Evolutionary conservation across 352 stramenopile genomes (phyloP).

Genomic region (Pythium apleroticum): DNA sequence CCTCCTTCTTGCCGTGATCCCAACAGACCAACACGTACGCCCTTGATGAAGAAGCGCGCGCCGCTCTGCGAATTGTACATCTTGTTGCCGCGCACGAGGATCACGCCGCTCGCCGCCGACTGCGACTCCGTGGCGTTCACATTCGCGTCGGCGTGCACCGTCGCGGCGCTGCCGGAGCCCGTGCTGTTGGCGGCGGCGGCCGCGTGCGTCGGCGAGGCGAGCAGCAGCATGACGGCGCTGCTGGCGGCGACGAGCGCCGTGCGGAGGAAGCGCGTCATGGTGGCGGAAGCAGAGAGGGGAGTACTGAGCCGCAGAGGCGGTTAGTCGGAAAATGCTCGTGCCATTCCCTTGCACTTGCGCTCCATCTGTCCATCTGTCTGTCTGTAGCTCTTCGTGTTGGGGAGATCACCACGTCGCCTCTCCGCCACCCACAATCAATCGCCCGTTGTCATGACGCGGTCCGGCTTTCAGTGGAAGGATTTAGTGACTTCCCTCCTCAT

Average conservation of each 20-base stretch:
- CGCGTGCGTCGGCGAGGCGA: neutral
- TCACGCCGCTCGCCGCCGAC: constrained; percentile 35
- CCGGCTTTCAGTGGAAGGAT: neutral
- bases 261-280: constrained; percentile 19
- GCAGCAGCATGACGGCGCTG: constrained; percentile 22
- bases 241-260: constrained; percentile 7
- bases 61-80: constrained; percentile 80
- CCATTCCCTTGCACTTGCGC: constrained; percentile 1
- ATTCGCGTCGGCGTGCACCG: constrained; percentile 17
- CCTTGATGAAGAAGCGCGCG: constrained; percentile 87
- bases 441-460: constrained; percentile 1
- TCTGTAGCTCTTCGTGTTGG: neutral
- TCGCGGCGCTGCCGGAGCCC: constrained; percentile 11
- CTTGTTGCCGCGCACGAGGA: constrained; percentile 87
- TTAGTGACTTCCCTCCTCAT: too few relatives aligned
- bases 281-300: neutral
- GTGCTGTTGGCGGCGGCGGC: constrained; percentile 6
- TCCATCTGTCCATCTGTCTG: neutral
- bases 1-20: constrained; percentile 47
- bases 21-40: constrained; percentile 41
- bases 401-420: neutral
- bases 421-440: neutral
- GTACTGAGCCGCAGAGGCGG: constrained; percentile 5
- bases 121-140: constrained; percentile 6
- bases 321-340: constrained; percentile 17